Percentiles rank a stretch among this genome's conserved stretches.
Evolutionary conservation across 1,284 basidiomycete genomes (phyloP).

Genomic region (Boletellus sp.): DNA sequence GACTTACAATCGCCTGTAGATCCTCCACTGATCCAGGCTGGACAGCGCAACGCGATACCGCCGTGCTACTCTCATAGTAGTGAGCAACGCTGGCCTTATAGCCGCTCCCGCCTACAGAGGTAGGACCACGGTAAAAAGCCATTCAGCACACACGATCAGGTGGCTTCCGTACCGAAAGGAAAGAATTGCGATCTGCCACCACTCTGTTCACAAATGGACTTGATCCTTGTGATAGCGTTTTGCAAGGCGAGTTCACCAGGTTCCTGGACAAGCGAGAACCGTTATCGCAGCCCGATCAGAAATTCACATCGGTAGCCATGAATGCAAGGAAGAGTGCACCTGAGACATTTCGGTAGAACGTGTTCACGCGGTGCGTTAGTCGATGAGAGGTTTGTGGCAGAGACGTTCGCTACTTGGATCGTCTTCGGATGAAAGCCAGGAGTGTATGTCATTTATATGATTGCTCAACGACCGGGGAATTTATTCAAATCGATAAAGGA

Average conservation of each 20-base stretch:
- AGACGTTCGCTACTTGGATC: too few relatives aligned
- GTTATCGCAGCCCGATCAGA: not conserved
- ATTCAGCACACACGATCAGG: not conserved
- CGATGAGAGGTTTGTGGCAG: too few relatives aligned
- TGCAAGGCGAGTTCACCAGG: not conserved
- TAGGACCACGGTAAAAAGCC: not conserved
- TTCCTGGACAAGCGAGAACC: not conserved
- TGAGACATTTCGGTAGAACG: not conserved
- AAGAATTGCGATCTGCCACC: slow-evolving; percentile 3
- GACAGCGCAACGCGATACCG: slow-evolving; percentile 8
- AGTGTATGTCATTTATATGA: not conserved
- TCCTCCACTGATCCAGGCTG: slow-evolving; percentile 7
- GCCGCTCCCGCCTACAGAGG: slow-evolving; percentile 6
- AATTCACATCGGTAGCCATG: not conserved
- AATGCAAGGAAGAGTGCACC: too few relatives aligned
- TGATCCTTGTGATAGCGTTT: not conserved
- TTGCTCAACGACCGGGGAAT: too few relatives aligned
- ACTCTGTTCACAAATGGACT: not conserved
- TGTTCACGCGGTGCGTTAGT: not conserved
- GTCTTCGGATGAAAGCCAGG: not conserved
- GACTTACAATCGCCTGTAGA: slow-evolving; percentile 2
- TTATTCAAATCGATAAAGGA: too few relatives aligned
- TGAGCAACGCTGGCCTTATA: slow-evolving; percentile 9
- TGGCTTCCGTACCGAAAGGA: not conserved
- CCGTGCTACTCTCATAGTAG: slow-evolving; percentile 10